Base-by-base conservation (phyloP, 306 rosid genomes). In the Pyrus communis region DNA sequence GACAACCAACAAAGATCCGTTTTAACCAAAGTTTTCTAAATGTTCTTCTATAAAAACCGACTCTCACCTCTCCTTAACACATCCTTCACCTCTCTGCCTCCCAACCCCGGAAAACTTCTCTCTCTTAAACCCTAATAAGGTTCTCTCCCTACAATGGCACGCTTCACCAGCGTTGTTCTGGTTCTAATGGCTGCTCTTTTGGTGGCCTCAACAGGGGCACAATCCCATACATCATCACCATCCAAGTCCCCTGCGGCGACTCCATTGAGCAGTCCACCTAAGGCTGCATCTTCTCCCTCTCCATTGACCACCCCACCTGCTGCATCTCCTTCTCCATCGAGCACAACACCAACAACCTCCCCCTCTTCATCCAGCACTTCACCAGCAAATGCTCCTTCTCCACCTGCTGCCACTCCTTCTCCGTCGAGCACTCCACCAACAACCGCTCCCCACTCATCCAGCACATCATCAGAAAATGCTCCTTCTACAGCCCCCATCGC, bases 151-250 rank as follows among this genome's bases (percentile, higher is more conserved):
- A 75, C 7, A 80, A 69, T 76, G 68, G 38, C 80, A 43, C 52
- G 75, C 19, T 23, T 3, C 15, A 31, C 58, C 68, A 40, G 5
- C 38, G 13, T 71, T 1, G 9, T 76, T 49, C 7, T 80, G 22
- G n/a, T 67, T 3, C 25, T 69, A 8, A 22, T 74, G 71, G 83
- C 70, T 9, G 55, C 75, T 45, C 15, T 79, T 28, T 38, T 79
- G 25, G 78, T 73, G 25, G 78, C 78, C 21, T 67, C 75, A 17
- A 17, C 63, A 22, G 27, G 35, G 3, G 83, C 78, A 7, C 78
- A 79, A n/a, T 80, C 72, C 17, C 78, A 58, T 35, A 25, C 61
- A 46, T 75, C 74, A 4, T 33, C 75, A 57, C 67, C 45, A 4
- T 66, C 70, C 35, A 28, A 64, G 30, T 38, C 77, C 3, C 77